Evolutionary conservation across 2,329 filamentous ascomycete genomes (phyloP).

Genomic region (Whalleya microplaca): DNA sequence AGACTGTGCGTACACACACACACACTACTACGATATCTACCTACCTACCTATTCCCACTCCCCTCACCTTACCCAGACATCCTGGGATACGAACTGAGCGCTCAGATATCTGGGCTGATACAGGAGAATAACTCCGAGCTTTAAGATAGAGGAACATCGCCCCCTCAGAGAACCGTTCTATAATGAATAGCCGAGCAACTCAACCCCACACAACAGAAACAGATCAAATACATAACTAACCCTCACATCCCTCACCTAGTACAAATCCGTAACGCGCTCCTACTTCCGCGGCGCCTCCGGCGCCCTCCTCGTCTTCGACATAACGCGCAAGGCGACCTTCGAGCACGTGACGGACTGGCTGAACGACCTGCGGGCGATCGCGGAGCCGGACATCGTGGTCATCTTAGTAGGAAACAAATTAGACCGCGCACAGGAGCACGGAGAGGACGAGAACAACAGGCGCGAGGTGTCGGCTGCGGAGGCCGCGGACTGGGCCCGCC

Average conservation of each 20-base stretch:
- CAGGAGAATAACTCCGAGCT: not conserved
- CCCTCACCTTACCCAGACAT: too few species aligned
- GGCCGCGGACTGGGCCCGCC: constrained; percentile 85
- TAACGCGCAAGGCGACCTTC: constrained; percentile 84
- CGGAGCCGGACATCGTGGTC: constrained; percentile 93
- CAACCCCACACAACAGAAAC: too few species aligned
- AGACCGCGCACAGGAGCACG: constrained; percentile 66
- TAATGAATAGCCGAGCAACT: not conserved
- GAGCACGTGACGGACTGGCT: constrained; percentile 90
- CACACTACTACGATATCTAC: not conserved
- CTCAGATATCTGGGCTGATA: too few species aligned
- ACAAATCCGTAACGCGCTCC: constrained; percentile 92
- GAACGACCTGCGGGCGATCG: constrained; percentile 89
- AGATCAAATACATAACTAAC: constrained; percentile 1
- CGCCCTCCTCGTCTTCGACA: constrained; percentile 89
- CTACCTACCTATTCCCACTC: too few species aligned
- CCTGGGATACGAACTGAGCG: too few species aligned
- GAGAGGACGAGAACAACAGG: constrained; percentile 56
- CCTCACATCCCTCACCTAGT: constrained; percentile 40
- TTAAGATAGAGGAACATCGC: not conserved
- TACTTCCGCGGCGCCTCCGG: constrained; percentile 83
- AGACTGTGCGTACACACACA: constrained; percentile 56
- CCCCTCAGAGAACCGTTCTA: not conserved
- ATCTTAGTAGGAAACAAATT: constrained; percentile 95
- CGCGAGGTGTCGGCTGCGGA: constrained; percentile 82